phyloP scores from a whole-genome alignment of 2,329 filamentous ascomycete species.

The Fusarium sp. region DNA sequence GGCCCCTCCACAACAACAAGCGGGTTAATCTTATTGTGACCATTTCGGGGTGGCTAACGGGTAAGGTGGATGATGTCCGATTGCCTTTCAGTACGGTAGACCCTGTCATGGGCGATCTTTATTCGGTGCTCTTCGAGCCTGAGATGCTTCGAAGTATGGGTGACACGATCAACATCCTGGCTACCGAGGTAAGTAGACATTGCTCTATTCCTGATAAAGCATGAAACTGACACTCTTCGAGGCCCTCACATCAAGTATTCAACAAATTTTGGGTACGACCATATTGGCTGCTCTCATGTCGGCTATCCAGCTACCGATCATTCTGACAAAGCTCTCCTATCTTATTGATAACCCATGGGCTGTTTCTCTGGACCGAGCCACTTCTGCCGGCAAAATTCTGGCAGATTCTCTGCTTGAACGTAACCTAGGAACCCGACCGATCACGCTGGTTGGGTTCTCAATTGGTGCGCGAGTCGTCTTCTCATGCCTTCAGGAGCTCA shows the following conservation, averaged over 20 bases:
- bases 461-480: conserved; percentile 93
- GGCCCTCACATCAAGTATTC: conserved; percentile 95
- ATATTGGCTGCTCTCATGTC: conserved; percentile 92
- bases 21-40: conserved; percentile 95
- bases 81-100: conserved; percentile 96
- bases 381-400: conserved; percentile 88
- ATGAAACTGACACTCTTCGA: conserved; percentile 52
- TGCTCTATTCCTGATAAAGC: too few species aligned
- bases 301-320: conserved; percentile 89
- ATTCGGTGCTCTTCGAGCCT: conserved; percentile 96
- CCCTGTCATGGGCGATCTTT: conserved; percentile 97
- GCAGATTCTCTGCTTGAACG: conserved; percentile 94
- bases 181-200: conserved; percentile 81
- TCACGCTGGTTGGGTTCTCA: conserved; percentile 95
- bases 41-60: conserved; percentile 97
- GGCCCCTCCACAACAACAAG: conserved; percentile 97
- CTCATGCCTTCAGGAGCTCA: conserved; percentile 88
- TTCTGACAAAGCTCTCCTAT: conserved; percentile 93
- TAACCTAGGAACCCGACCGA: conserved; percentile 89
- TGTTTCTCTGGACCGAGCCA: conserved; percentile 93
- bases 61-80: conserved; percentile 95
- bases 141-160: conserved; percentile 99
- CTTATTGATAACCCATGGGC: conserved; percentile 99
- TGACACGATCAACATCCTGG: conserved; percentile 97
- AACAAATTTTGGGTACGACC: conserved; percentile 93